These are phyloP conservation scores for Fusarium sp. DNA, from an alignment of 2,329 filamentous ascomycete species.

Conservation along the genomic window DNA sequence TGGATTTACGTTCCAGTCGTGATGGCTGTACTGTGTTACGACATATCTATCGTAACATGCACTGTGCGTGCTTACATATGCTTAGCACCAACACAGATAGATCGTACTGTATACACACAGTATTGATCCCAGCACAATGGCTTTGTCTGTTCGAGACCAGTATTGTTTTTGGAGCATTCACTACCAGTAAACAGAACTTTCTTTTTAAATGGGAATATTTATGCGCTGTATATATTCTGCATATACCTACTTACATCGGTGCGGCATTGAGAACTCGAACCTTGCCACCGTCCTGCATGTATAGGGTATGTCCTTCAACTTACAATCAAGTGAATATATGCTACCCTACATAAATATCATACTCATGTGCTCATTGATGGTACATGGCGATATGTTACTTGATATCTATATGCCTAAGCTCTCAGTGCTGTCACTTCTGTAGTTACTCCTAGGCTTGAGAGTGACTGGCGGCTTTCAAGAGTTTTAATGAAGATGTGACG, in stretches of 20 bases:
- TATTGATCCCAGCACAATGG: neutral
- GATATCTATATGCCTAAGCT: too few species aligned
- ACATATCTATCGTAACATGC: neutral
- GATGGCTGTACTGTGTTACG: neutral
- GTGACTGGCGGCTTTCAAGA: neutral
- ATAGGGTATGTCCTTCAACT: neutral
- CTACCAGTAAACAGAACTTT: neutral
- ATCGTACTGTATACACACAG: neutral
- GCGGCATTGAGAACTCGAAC: neutral
- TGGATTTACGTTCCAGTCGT: neutral
- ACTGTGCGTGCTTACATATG: neutral
- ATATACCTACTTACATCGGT: neutral
- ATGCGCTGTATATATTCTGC: neutral
- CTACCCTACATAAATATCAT: neutral
- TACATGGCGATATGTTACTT: neutral
- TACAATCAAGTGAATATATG: neutral
- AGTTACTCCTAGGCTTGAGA: too few species aligned
- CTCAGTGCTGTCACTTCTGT: neutral
- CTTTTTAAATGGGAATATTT: too few species aligned
- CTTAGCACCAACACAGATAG: neutral
- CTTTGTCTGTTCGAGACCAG: neutral
- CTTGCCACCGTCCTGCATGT: too few species aligned
- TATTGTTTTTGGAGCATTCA: neutral
- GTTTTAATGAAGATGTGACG: neutral
- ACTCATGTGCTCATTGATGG: neutral